Evolutionary conservation across 2,329 filamentous ascomycete genomes (phyloP).

Genomic region (Ambrosiella beaveri): DNA sequence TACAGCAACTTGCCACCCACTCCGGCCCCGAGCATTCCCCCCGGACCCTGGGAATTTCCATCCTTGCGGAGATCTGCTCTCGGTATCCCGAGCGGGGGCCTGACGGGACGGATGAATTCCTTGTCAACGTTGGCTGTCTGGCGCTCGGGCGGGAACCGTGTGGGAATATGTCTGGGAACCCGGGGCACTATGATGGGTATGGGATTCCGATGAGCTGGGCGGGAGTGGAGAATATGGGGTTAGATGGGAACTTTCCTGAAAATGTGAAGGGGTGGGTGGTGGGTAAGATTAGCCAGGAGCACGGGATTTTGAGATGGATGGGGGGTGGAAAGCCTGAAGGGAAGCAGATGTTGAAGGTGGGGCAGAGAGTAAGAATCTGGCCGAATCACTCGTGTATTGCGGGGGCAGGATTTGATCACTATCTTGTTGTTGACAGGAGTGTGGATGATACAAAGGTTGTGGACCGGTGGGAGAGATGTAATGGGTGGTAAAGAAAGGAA

Average conservation of each 20-base stretch:
- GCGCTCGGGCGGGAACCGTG: conserved; percentile 59
- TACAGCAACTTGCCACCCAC: conserved; percentile 63
- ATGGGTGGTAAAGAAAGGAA: conserved; percentile 40
- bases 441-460: conserved; percentile 42
- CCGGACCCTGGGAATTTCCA: conserved; percentile 44
- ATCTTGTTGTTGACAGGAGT: conserved; percentile 50
- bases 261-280: conserved; percentile 45
- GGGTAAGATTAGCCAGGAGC: conserved; percentile 58
- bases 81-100: conserved; percentile 43
- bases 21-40: conserved; percentile 32
- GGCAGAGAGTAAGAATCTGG: conserved; percentile 54
- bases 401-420: conserved; percentile 53
- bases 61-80: conserved; percentile 56
- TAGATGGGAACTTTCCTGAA: conserved; percentile 25
- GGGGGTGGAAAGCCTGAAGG: conserved; percentile 26
- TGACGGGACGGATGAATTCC: conserved; percentile 37
- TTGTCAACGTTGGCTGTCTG: conserved; percentile 51
- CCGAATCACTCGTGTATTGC: conserved; percentile 71
- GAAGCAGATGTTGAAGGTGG: conserved; percentile 31
- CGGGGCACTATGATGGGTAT: conserved; percentile 46
- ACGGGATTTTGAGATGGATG: conserved; percentile 51
- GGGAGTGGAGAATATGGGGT: conserved; percentile 20
- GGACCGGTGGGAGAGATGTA: conserved; percentile 60
- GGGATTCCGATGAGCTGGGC: conserved; percentile 48
- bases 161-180: conserved; percentile 26